Conservation (phyloP, 2,329 filamentous ascomycete species). For the Fusarium sp. region DNA sequence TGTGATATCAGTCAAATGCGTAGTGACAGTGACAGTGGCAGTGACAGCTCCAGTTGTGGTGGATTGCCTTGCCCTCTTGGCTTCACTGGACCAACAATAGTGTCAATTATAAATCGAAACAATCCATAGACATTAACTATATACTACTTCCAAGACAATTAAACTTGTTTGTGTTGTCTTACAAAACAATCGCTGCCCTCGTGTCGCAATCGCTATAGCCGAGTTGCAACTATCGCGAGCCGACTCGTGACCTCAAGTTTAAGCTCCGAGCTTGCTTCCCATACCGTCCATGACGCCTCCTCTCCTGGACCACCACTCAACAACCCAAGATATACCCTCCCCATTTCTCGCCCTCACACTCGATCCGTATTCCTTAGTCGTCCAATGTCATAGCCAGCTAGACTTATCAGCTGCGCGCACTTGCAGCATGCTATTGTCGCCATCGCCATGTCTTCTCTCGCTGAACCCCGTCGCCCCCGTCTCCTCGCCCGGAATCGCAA, state of each 20-base stretch:
- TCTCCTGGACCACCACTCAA: neutral
- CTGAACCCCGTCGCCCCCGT: conserved; percentile 57
- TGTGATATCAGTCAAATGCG: neutral
- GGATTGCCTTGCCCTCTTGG: neutral
- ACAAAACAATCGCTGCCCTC: neutral
- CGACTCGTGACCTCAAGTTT: conserved; percentile 24
- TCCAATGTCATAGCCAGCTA: conserved; percentile 33
- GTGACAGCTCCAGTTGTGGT: neutral
- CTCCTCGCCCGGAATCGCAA: conserved; percentile 82
- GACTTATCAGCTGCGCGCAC: conserved; percentile 24
- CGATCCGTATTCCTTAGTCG: neutral
- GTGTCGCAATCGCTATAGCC: conserved; percentile 32
- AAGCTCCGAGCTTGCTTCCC: conserved; percentile 38
- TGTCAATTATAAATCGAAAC: no score
- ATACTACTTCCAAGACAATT: neutral
- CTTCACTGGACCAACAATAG: neutral
- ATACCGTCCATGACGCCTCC: conserved; percentile 30
- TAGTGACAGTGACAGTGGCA: no score
- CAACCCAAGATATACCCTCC: neutral
- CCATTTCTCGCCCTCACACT: neutral
- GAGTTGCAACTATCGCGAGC: conserved; percentile 44
- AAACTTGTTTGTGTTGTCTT: neutral
- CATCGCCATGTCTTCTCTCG: conserved; percentile 50
- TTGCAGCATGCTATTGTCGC: conserved; percentile 29
- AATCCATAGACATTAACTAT: neutral